These are phyloP conservation scores for Vinca minor DNA, from an alignment of 257 asterid genomes.

Conservation along the genomic window DNA sequence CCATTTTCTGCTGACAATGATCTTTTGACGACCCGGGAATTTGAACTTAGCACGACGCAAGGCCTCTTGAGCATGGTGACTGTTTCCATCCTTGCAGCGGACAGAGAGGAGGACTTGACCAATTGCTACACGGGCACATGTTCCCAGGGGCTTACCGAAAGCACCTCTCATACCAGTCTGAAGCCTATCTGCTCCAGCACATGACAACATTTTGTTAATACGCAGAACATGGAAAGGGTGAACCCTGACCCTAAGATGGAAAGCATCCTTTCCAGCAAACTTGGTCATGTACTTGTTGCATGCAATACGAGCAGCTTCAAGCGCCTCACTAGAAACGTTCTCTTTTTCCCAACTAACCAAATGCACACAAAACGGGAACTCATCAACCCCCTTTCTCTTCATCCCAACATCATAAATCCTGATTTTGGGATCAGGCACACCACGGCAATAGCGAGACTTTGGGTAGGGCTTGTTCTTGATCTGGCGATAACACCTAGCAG, in stretches of 20 bases:
- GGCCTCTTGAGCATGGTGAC: constrained; percentile 26
- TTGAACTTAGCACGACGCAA: constrained; percentile 29
- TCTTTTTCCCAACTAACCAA: constrained; percentile 28
- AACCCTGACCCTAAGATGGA: constrained; percentile 30
- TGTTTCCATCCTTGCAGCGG: constrained; percentile 17
- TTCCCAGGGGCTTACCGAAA: constrained; percentile 25
- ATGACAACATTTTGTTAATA: constrained; percentile 31
- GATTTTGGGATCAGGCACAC: constrained; percentile 30
- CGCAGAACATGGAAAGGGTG: constrained; percentile 30
- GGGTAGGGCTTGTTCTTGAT: constrained; percentile 31
- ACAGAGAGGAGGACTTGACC: constrained; percentile 28
- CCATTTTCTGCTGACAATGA: constrained; percentile 22
- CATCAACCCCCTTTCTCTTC: constrained; percentile 24
- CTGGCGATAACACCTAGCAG: constrained; percentile 30
- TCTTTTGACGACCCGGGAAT: constrained; percentile 27
- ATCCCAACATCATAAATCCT: constrained; percentile 25
- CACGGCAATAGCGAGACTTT: constrained; percentile 27
- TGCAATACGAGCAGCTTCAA: constrained; percentile 26
- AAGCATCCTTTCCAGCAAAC: constrained; percentile 28
- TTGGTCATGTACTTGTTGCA: constrained; percentile 27
- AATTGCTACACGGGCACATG: constrained; percentile 26
- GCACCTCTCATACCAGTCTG: constrained; percentile 26
- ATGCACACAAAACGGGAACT: constrained; percentile 26
- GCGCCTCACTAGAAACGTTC: constrained; percentile 25
- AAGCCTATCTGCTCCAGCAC: constrained; percentile 34